These are phyloP conservation scores for Penicillium griseofulvum DNA, from an alignment of 2,329 filamentous ascomycete species.

Conservation along the genomic window DNA sequence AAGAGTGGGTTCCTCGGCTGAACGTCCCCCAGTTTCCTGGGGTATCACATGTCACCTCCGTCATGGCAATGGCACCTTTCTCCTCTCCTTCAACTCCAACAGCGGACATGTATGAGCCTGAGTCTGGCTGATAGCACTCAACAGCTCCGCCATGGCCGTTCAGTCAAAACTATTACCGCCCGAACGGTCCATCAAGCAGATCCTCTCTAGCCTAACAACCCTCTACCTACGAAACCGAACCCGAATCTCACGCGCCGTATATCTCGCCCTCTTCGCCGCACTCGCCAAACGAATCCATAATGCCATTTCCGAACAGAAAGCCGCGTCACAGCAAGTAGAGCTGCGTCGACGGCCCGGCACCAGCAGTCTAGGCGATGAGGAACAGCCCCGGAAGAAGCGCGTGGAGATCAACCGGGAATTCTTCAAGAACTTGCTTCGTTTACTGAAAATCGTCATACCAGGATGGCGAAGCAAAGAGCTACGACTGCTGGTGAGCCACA, in stretches of 20 bases:
- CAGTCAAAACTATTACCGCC: slow-evolving; percentile 69
- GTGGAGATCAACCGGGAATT: slow-evolving; percentile 91
- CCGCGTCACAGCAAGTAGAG: slow-evolving; percentile 69
- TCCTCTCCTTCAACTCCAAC: background rate
- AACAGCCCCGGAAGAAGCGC: slow-evolving; percentile 60
- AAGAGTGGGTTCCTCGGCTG: slow-evolving; percentile 19
- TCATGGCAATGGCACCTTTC: slow-evolving; percentile 7
- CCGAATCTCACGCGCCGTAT: slow-evolving; percentile 77
- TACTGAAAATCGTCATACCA: slow-evolving; percentile 85
- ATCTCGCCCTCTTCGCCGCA: slow-evolving; percentile 75
- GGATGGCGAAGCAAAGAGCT: slow-evolving; percentile 88
- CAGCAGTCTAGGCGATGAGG: slow-evolving; percentile 35
- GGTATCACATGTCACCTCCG: slow-evolving; percentile 25
- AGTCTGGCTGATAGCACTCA: slow-evolving; percentile 19
- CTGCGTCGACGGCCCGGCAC: slow-evolving; percentile 54
- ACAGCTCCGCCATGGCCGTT: slow-evolving; percentile 59
- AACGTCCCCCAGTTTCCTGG: slow-evolving; percentile 21
- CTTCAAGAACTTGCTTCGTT: slow-evolving; percentile 70
- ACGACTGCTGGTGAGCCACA: slow-evolving; percentile 82
- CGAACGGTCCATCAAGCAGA: slow-evolving; percentile 63
- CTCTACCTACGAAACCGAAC: slow-evolving; percentile 78
- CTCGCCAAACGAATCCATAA: slow-evolving; percentile 84
- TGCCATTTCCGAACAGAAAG: slow-evolving; percentile 90
- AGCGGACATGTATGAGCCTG: slow-evolving; percentile 18
- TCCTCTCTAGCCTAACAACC: slow-evolving; percentile 64